Percentiles rank a stretch among this genome's conserved stretches.
Evolutionary conservation across 2,329 filamentous ascomycete genomes (phyloP).

Genomic region (Phyllosticta ampelicida): DNA sequence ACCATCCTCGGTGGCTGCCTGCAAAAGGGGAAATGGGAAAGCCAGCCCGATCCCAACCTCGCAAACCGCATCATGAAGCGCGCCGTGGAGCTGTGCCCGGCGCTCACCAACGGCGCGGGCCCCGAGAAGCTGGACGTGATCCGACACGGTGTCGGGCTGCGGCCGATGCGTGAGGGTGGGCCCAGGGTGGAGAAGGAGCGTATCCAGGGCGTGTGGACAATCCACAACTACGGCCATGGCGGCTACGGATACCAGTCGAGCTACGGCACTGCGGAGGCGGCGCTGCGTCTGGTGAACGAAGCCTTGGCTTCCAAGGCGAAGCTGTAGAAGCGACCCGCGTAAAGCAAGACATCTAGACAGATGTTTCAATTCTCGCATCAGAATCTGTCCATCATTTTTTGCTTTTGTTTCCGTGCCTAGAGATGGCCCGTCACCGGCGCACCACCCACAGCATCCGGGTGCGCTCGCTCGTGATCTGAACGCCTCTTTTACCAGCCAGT

Average conservation of each 20-base stretch:
- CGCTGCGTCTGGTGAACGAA: slow-evolving; percentile 27
- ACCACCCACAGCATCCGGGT: no score
- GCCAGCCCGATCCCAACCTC: slow-evolving; percentile 66
- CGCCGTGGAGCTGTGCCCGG: slow-evolving; percentile 53
- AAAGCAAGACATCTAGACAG: neutral
- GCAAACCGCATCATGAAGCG: slow-evolving; percentile 76
- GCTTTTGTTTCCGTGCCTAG: no score
- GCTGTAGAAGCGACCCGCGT: slow-evolving; percentile 15
- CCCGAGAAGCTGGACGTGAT: slow-evolving; percentile 65
- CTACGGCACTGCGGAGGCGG: slow-evolving; percentile 33
- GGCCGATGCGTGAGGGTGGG: slow-evolving; percentile 63
- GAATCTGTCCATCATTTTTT: no score
- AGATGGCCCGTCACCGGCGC: no score
- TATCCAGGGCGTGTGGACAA: slow-evolving; percentile 42
- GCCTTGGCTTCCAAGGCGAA: slow-evolving; percentile 18
- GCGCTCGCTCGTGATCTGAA: no score
- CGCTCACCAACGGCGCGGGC: slow-evolving; percentile 51
- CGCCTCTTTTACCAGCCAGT: no score
- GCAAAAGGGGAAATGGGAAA: slow-evolving; percentile 69
- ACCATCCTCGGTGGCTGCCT: slow-evolving; percentile 82
- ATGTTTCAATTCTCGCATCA: no score
- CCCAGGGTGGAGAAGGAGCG: slow-evolving; percentile 64
- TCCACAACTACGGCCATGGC: slow-evolving; percentile 72
- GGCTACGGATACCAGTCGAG: slow-evolving; percentile 59
- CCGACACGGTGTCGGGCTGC: slow-evolving; percentile 69